A percentile compares a stretch with the other conserved stretches of the same genome.
These are phyloP conservation scores for Aquilaria sinensis DNA, from an alignment of 345 rosid species.

Conservation along the genomic window DNA sequence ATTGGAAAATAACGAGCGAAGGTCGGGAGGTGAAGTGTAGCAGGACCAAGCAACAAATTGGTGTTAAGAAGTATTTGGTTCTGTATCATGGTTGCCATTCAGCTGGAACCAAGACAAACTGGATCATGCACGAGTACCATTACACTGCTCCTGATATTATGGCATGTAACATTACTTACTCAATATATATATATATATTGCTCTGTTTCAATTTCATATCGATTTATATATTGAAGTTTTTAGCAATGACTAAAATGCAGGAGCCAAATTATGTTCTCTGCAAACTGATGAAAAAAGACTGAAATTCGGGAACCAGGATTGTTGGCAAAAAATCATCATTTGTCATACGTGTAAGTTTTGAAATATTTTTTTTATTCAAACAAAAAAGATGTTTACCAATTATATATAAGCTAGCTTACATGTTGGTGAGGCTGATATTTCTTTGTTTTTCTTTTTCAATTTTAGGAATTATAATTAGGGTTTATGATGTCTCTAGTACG, in stretches of 20 bases:
- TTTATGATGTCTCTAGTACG: no score
- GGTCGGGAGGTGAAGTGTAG: constrained; percentile 14
- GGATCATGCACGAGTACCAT: constrained; percentile 13
- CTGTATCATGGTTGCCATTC: constrained; percentile 18
- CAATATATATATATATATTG: no score
- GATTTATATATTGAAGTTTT: no score
- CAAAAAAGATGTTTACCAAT: no score
- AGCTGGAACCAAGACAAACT: constrained; percentile 1
- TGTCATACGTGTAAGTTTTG: no score
- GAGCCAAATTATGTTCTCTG: constrained; percentile 18
- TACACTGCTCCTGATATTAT: neutral
- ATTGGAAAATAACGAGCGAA: constrained; percentile 46
- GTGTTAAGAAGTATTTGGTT: constrained; percentile 36
- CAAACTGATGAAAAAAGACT: constrained; percentile 24
- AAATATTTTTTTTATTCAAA: no score
- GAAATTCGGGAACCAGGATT: neutral
- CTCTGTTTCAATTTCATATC: neutral
- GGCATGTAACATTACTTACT: no score
- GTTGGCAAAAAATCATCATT: neutral
- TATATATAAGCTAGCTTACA: no score
- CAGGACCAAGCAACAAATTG: constrained; percentile 13
- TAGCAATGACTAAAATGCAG: constrained; percentile 10
- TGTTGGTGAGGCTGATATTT: no score
- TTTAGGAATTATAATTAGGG: no score
- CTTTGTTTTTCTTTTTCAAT: no score